These are phyloP conservation scores for Quercus robur DNA, from an alignment of 306 rosid genomes.

Conservation along the genomic window DNA sequence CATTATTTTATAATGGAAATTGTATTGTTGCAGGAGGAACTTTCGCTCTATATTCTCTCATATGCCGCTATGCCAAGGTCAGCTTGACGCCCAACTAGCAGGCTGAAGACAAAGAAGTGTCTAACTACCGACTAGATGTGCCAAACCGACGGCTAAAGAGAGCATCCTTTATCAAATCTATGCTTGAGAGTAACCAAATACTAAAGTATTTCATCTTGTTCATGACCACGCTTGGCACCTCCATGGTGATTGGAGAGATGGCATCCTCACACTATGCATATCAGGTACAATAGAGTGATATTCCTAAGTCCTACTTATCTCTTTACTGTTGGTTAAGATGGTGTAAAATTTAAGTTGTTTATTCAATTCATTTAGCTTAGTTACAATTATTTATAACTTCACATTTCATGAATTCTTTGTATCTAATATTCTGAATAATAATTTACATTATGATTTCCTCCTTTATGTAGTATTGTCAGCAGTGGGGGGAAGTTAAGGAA, in stretches of 20 bases:
- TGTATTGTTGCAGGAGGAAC: constrained; percentile 18
- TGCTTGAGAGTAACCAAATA: constrained; percentile 14
- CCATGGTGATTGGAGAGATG: constrained; percentile 43
- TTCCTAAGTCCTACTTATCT: too few species aligned
- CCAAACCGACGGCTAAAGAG: neutral
- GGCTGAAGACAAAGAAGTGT: constrained; percentile 25
- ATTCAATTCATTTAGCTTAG: too few species aligned
- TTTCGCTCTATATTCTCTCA: constrained; percentile 25
- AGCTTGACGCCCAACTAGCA: constrained; percentile 28
- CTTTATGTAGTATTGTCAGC: constrained; percentile 17
- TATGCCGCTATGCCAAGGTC: constrained; percentile 28
- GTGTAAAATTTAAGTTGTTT: too few species aligned
- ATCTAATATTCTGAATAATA: neutral
- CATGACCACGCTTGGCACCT: constrained; percentile 34
- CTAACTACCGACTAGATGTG: constrained; percentile 22
- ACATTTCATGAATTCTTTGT: neutral
- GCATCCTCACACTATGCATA: constrained; percentile 36
- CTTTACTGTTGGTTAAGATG: too few species aligned
- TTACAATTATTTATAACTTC: too few species aligned
- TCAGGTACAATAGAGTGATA: constrained; percentile 21
- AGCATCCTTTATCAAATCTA: constrained; percentile 22
- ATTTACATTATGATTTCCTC: neutral
- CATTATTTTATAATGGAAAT: neutral
- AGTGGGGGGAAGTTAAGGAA: constrained; percentile 19
- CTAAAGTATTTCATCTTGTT: constrained; percentile 19